Evolutionary conservation across 2,329 filamentous ascomycete species (phyloP).

Genomic region (Epichloe gansuensis): DNA sequence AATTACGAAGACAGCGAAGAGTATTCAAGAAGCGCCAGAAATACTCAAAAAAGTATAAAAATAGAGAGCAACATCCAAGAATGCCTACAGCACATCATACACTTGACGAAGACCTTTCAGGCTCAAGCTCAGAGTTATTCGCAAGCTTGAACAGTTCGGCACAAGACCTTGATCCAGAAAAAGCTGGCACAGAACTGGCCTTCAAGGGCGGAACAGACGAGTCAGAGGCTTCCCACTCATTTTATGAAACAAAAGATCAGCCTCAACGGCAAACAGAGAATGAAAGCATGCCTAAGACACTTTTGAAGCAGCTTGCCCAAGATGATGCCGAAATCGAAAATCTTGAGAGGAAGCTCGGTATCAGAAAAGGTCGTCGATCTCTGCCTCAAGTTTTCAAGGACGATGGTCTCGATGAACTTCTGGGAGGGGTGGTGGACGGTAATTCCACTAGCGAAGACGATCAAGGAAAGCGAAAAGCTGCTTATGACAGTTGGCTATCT

Average conservation of each 20-base stretch:
- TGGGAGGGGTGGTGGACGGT: constrained; percentile 47
- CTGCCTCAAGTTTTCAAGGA: constrained; percentile 62
- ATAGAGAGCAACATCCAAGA: neutral
- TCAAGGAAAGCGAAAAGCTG: constrained; percentile 46
- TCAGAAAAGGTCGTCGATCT: constrained; percentile 63
- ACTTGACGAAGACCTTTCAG: neutral
- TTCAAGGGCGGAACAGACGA: constrained; percentile 10
- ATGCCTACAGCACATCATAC: neutral
- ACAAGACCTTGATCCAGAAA: neutral
- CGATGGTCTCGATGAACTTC: constrained; percentile 68
- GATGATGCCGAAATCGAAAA: constrained; percentile 84
- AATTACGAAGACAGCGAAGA: constrained; percentile 53
- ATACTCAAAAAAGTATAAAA: constrained; percentile 9
- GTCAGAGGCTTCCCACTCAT: neutral
- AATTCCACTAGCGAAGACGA: constrained; percentile 39
- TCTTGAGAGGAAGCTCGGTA: constrained; percentile 75
- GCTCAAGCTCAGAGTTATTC: neutral
- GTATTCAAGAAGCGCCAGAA: constrained; percentile 41
- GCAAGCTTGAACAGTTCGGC: neutral
- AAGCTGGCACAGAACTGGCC: neutral
- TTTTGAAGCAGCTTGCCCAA: constrained; percentile 48
- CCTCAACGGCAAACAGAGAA: constrained; percentile 17
- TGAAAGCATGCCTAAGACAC: constrained; percentile 9
- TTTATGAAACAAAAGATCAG: constrained; percentile 13
- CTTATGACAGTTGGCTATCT: constrained; percentile 48